Percentiles rank a stretch among this genome's conserved stretches.
These are phyloP conservation scores for Aspergillus nidulans DNA, from an alignment of 495 filamentous ascomycete genomes.

Conservation along the genomic window DNA sequence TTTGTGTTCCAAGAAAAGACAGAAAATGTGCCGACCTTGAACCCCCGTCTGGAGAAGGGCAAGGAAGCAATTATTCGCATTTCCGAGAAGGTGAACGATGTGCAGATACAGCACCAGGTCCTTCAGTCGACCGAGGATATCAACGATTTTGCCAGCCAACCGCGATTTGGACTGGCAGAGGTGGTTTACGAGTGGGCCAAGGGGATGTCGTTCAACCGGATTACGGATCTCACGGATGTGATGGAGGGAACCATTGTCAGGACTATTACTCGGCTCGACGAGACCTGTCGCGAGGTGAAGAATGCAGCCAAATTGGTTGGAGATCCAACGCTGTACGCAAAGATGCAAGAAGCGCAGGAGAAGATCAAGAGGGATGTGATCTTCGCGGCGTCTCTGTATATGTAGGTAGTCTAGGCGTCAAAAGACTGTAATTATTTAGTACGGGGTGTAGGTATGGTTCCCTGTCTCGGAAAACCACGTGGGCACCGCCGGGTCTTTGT, in stretches of 20 bases:
- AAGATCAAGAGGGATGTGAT: constrained; percentile 95
- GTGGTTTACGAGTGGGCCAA: constrained; percentile 98
- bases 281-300: constrained; percentile 96
- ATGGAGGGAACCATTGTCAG: constrained; percentile 95
- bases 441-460: neutral
- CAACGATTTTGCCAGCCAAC: constrained; percentile 83
- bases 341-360: constrained; percentile 96
- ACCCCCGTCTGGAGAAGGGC: constrained; percentile 75
- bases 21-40: constrained; percentile 76
- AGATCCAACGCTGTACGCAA: constrained; percentile 86
- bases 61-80: constrained; percentile 82
- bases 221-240: constrained; percentile 94
- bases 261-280: constrained; percentile 86
- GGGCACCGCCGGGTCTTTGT: constrained; percentile 6
- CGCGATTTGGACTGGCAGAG: constrained; percentile 89
- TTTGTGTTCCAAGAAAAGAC: constrained; percentile 99
- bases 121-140: constrained; percentile 82
- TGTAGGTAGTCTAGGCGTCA: constrained; percentile 41
- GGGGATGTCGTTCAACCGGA: constrained; percentile 97
- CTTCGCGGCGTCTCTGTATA: constrained; percentile 81
- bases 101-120: constrained; percentile 85
- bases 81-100: constrained; percentile 82
- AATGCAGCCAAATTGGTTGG: constrained; percentile 94
- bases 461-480: constrained; percentile 10
- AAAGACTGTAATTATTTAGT: neutral